Evolutionary conservation across 2,329 filamentous ascomycete species (phyloP), one percentile per base, ranked within the genome.

Genomic region (Acrocalymma vagum): DNA sequence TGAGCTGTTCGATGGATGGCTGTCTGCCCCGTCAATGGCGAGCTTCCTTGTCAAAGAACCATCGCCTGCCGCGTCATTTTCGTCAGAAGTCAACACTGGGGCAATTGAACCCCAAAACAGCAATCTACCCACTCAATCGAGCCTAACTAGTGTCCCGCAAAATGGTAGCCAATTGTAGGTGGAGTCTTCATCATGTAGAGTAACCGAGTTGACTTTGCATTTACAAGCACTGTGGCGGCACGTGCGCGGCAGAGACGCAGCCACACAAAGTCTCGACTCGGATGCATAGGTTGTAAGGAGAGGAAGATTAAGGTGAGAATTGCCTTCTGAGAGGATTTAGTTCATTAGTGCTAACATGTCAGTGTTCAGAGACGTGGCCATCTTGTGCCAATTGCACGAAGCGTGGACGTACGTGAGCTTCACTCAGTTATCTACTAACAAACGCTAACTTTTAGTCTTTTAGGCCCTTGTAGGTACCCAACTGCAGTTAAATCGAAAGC

Each of bases 241-340:
- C 29, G 20, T 10, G 22, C 32, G 23, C 54, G 54, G 20, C 52
- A 58, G 37, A 46, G 57, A 43, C 48, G 53, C 9, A 49, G 44
- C 6, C 85, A 88, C 68, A 87, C 85, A 63, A 88, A 87, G 72
- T 86, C 83, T 41, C 78, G 85, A 53, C 79, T 83, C 35, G 85
- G 85, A 29, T 88, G 85, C 57, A 76, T 78, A 48, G 74, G 81
- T 43, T 88, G 85, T 69, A 88, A 87, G 70, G 74, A 76, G 39
- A 76, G 85, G 47, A 87, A 87, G 68, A 86, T 88, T 62, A 88
- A 88, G 80, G 84, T 85, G 69, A 27, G 39, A 13, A 14, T 4
- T 27, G 21, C 15, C 17, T 16, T 6, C 6, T 7, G 21, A 5
- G 7, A 6, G n/a, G 6, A 9, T 30, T 25, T 20, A 20, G 16